phyloP scores from a whole-genome alignment of 2,329 filamentous ascomycete genomes.

The Nemania sp. region DNA sequence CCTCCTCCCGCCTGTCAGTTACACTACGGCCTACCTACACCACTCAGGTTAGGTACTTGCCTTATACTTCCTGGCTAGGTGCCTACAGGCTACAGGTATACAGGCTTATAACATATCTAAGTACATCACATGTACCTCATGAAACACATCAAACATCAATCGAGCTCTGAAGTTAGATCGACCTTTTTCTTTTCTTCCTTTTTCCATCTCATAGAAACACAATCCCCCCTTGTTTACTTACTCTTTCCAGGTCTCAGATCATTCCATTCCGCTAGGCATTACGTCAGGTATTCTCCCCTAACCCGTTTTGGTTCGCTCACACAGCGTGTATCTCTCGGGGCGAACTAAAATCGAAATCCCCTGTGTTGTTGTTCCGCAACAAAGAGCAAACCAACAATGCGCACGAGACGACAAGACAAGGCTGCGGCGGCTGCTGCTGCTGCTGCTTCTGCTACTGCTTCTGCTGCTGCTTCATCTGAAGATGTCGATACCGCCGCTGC shows the following conservation, averaged over 20 bases:
- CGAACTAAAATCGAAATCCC: not conserved
- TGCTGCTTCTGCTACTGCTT: not conserved
- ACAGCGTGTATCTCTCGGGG: no score
- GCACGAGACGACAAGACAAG: constrained; percentile 29
- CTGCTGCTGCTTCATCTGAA: no score
- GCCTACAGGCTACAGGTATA: not conserved
- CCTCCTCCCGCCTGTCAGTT: constrained; percentile 15
- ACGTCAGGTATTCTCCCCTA: not conserved
- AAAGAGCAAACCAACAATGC: constrained; percentile 20
- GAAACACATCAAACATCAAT: not conserved
- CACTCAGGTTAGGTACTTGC: no score
- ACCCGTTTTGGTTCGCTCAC: not conserved
- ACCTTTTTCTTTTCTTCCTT: not conserved
- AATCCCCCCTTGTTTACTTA: not conserved
- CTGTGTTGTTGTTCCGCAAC: not conserved
- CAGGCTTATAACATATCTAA: not conserved
- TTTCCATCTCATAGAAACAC: not conserved
- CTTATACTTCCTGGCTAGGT: not conserved
- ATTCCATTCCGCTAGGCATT: not conserved
- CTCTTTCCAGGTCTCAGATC: not conserved
- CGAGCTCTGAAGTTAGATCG: not conserved
- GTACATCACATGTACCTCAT: not conserved
- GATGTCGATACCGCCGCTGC: constrained; percentile 1
- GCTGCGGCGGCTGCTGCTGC: constrained; percentile 14
- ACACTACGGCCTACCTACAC: not conserved